Evolutionary conservation across 495 filamentous ascomycete species (phyloP).

Genomic region (Letharia lupina): DNA sequence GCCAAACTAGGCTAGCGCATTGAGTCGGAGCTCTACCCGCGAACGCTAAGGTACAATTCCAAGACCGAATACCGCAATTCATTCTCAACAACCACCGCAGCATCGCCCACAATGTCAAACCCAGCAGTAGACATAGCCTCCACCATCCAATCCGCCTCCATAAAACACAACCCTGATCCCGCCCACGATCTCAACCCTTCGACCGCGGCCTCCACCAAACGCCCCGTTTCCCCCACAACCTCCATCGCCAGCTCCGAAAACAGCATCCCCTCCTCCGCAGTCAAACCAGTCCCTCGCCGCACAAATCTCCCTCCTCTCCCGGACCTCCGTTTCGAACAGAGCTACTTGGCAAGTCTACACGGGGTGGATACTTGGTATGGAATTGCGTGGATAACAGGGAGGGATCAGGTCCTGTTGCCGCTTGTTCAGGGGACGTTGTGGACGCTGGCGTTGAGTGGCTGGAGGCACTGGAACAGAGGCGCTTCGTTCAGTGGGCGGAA

Average conservation of each 20-base stretch:
- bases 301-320: conserved; percentile 72
- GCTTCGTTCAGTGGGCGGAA: conserved; percentile 61
- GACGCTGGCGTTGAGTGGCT: conserved; percentile 69
- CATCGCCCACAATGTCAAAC: conserved; percentile 27
- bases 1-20: conserved; percentile 1
- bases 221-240: conserved; percentile 28
- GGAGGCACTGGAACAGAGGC: conserved; percentile 72
- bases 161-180: conserved; percentile 59
- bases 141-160: conserved; percentile 68
- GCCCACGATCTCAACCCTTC: conserved; percentile 73
- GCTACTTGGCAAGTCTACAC: conserved; percentile 79
- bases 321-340: conserved; percentile 94
- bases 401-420: conserved; percentile 84
- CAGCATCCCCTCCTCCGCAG: conserved; percentile 47
- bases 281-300: conserved; percentile 45
- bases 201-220: conserved; percentile 55
- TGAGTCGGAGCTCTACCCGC: not conserved
- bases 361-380: conserved; percentile 66
- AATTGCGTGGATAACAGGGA: conserved; percentile 71
- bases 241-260: conserved; percentile 35
- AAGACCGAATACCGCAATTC: too few relatives aligned
- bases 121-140: conserved; percentile 56
- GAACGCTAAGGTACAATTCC: too few relatives aligned
- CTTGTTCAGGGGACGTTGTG: conserved; percentile 77
- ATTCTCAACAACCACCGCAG: not conserved